Percentiles rank a stretch among this genome's conserved stretches.
Evolutionary conservation across 805 yeast genomes (phyloP).

Genomic region (Candida germanica): DNA sequence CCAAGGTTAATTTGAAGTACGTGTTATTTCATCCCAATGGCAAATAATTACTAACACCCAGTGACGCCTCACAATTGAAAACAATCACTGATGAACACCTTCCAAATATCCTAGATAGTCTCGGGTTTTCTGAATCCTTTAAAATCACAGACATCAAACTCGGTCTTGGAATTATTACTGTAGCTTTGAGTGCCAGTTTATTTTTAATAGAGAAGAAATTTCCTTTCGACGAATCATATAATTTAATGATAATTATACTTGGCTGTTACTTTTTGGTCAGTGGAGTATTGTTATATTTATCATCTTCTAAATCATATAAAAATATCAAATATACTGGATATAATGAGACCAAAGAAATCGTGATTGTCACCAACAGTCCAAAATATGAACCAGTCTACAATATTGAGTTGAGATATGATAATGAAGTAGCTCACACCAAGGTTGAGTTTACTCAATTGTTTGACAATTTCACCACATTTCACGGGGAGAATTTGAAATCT

Average conservation of each 20-base stretch:
- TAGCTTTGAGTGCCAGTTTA: slow-evolving; percentile 43
- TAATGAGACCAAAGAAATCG: slow-evolving; percentile 26
- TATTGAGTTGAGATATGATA: slow-evolving; percentile 26
- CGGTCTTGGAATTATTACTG: slow-evolving; percentile 48
- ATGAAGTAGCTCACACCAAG: slow-evolving; percentile 12
- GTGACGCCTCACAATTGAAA: slow-evolving; percentile 48
- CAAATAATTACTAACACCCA: too few relatives aligned
- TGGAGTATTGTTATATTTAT: slow-evolving; percentile 29
- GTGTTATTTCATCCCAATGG: slow-evolving; percentile 12
- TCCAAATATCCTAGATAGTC: slow-evolving; percentile 34
- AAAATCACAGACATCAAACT: slow-evolving; percentile 43
- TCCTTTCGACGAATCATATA: slow-evolving; percentile 39
- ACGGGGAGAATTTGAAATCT: slow-evolving; percentile 19
- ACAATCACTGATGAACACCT: slow-evolving; percentile 50
- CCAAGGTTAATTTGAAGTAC: slow-evolving; percentile 27
- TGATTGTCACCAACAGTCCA: slow-evolving; percentile 39
- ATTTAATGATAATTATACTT: slow-evolving; percentile 33
- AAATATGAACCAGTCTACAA: slow-evolving; percentile 46
- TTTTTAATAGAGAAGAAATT: slow-evolving; percentile 49
- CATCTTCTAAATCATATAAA: slow-evolving; percentile 33
- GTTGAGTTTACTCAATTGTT: slow-evolving; percentile 43
- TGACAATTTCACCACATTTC: slow-evolving; percentile 45
- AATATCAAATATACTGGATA: slow-evolving; percentile 47
- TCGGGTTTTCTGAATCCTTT: slow-evolving; percentile 51
- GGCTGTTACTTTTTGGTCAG: slow-evolving; percentile 37